Base-by-base conservation (phyloP, 345 rosid species). In the Euphorbia peplus region DNA sequence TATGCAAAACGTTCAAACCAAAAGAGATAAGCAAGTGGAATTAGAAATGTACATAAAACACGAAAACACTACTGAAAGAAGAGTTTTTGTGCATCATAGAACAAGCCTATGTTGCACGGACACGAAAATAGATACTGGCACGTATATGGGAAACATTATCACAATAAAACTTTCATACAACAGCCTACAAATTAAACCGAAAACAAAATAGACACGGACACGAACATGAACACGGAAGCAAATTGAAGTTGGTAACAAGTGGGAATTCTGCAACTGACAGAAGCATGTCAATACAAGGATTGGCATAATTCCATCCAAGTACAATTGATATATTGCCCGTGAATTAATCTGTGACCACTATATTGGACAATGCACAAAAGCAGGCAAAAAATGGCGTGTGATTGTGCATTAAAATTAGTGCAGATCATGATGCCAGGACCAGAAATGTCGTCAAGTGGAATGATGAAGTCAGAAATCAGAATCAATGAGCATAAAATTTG, bases 271-370 rank as follows among this genome's bases (percentile, higher is more conserved):
- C 3, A 5, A 3, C 30, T 14, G 21, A 66, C 53, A 55, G 48
- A 26, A 28, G 58, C 68, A 51, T 64, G 55, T 39, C 2, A 25
- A 39, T 16, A 67, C 51, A 16, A 22, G 21, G 28, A 7, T 55
- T 67, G 51, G 35, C 32, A 53, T 39, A 37, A 67, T 54, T 37
- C 24, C 19, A 26, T 4, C 18, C 29, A 8, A 22, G 24, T 32
- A 4, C 19, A 37, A 10, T 52, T 22, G 32, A 22, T 3, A 25
- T 19, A 6, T 15, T 14, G 51, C 53, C 70, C 70, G 70, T 55
- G 70, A 55, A 53, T 29, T 21, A 67, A 39, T 22, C 62, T 39
- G 67, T 63, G 54, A 63, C 63, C n/a, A 18, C 15, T 58, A n/a
- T 25, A 30, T 32, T 29, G 41, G 42, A 8, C 21, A 6, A 29